phyloP scores from a whole-genome alignment of 225 moss, liverwort and hornwort species.

The Polytrichum commune region DNA sequence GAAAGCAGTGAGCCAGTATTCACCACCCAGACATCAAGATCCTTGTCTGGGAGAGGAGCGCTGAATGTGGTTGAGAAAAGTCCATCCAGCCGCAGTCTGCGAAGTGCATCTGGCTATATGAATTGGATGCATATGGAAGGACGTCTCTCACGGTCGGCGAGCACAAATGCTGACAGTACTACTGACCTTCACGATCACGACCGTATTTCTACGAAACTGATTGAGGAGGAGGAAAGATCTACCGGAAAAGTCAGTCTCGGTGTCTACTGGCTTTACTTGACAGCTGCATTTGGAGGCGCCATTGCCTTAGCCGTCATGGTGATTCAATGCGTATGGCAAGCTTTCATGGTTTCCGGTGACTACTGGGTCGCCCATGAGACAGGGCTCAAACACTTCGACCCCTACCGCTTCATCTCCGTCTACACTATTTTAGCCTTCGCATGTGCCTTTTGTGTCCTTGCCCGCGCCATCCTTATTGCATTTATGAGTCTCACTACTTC shows the following conservation, averaged over 20 bases:
- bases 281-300: slow-evolving; percentile 67
- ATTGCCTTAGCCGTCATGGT: slow-evolving; percentile 38
- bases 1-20: slow-evolving; percentile 1
- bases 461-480: slow-evolving; percentile 20
- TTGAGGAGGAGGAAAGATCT: slow-evolving; percentile 82
- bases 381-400: slow-evolving; percentile 23
- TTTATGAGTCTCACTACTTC: slow-evolving; percentile 41
- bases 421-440: slow-evolving; percentile 32
- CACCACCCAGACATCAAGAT: slow-evolving; percentile 4
- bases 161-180: slow-evolving; percentile 6
- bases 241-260: slow-evolving; percentile 58
- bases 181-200: slow-evolving; percentile 1
- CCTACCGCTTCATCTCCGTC: slow-evolving; percentile 20
- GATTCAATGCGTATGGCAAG: slow-evolving; percentile 71
- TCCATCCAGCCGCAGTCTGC: slow-evolving; percentile 12
- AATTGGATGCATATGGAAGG: slow-evolving; percentile 20
- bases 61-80: slow-evolving; percentile 5
- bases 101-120: slow-evolving; percentile 25
- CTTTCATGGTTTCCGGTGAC: slow-evolving; percentile 39
- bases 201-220: slow-evolving; percentile 44
- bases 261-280: slow-evolving; percentile 61
- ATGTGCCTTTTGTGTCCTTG: slow-evolving; percentile 38
- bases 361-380: slow-evolving; percentile 71
- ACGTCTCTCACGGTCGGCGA: slow-evolving; percentile 11
- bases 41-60: slow-evolving; percentile 8